A percentile compares a stretch with the other conserved stretches of the same genome.
These are phyloP conservation scores for Candida glucosophila DNA, from an alignment of 1,139 yeast species.

Conservation along the genomic window DNA sequence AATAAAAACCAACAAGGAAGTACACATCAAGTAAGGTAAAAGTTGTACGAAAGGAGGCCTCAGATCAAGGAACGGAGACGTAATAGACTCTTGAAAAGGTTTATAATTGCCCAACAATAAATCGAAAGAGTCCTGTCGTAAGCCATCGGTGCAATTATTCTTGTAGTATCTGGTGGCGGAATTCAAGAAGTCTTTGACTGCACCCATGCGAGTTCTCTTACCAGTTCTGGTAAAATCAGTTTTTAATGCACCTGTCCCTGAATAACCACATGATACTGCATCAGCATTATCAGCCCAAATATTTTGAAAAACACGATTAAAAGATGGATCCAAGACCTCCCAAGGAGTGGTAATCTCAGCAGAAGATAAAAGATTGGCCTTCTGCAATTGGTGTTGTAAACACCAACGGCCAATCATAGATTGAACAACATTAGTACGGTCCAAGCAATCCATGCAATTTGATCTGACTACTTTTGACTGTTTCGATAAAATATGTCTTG, in stretches of 20 bases:
- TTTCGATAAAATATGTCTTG: conserved; percentile 20
- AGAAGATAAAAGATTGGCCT: conserved; percentile 28
- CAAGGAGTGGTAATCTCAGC: conserved; percentile 33
- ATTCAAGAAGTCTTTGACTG: conserved; percentile 71
- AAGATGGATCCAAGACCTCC: conserved; percentile 47
- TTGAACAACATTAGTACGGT: conserved; percentile 95
- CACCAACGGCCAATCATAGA: conserved; percentile 84
- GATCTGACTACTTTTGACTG: conserved; percentile 81
- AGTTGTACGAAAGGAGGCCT: conserved; percentile 70
- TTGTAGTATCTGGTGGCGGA: conserved; percentile 79
- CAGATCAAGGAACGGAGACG: conserved; percentile 68
- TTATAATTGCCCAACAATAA: conserved; percentile 71
- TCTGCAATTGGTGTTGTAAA: conserved; percentile 63
- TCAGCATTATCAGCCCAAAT: conserved; percentile 99
- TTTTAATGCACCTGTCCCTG: conserved; percentile 96
- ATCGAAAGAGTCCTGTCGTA: conserved; percentile 91
- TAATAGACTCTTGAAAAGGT: conserved; percentile 51
- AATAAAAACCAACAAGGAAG: conserved; percentile 59
- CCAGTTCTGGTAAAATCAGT: conserved; percentile 96
- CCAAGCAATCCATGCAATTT: conserved; percentile 99
- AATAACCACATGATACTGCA: conserved; percentile 81
- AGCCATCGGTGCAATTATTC: conserved; percentile 84
- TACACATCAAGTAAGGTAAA: conserved; percentile 68
- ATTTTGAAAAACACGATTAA: conserved; percentile 68
- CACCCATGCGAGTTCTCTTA: conserved; percentile 76